Evolutionary conservation across 2,329 filamentous ascomycete species (phyloP).

Genomic region (Aureobasidium sp.): DNA sequence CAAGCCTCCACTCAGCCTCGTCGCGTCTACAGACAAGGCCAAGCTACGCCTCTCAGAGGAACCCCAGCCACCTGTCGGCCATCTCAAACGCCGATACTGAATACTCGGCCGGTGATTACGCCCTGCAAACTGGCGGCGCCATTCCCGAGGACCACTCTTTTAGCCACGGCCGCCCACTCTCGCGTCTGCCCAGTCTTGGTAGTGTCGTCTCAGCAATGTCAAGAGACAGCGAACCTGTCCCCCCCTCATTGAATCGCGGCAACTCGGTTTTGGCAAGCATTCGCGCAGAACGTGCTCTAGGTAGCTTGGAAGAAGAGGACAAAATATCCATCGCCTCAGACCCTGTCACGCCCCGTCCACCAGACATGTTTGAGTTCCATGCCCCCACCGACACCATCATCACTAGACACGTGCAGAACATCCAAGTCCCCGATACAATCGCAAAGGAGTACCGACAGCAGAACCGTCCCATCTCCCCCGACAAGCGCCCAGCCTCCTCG

Average conservation of each 20-base stretch:
- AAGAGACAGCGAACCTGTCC: slow-evolving; percentile 41
- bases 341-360: slow-evolving; percentile 64
- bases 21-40: slow-evolving; percentile 39
- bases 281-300: slow-evolving; percentile 35
- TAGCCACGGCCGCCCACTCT: slow-evolving; percentile 42
- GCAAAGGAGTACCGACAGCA: slow-evolving; percentile 79
- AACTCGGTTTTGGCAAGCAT: slow-evolving; percentile 25
- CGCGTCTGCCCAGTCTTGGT: slow-evolving; percentile 75
- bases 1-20: slow-evolving; percentile 20
- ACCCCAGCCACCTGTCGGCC: slow-evolving; percentile 50
- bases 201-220: slow-evolving; percentile 76
- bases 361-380: slow-evolving; percentile 42
- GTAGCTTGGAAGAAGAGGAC: slow-evolving; percentile 51
- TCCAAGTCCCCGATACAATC: slow-evolving; percentile 83
- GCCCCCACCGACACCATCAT: slow-evolving; percentile 74
- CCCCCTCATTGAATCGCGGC: slow-evolving; percentile 21
- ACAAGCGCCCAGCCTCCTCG: slow-evolving; percentile 43
- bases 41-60: slow-evolving; percentile 47
- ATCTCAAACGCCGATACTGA: slow-evolving; percentile 62
- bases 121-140: slow-evolving; percentile 74
- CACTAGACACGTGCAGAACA: slow-evolving; percentile 78
- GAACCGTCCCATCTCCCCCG: slow-evolving; percentile 55
- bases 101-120: slow-evolving; percentile 53
- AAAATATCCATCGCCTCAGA: slow-evolving; percentile 39
- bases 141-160: slow-evolving; percentile 41